Conservation (phyloP, 495 filamentous ascomycete genomes). For the Aspergillus indologenus region DNA sequence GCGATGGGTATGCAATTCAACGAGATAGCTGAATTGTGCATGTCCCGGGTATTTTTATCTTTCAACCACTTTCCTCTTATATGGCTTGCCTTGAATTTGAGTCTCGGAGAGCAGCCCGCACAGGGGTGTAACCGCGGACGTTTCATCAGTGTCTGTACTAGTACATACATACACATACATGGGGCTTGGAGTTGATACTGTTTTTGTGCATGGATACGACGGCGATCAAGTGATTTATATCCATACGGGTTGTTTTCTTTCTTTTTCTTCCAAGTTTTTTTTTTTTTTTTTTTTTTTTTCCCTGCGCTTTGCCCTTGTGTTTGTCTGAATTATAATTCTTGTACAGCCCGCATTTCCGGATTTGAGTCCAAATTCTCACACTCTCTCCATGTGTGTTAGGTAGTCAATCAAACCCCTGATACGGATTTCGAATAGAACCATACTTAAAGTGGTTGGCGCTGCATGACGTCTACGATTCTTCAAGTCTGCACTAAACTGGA, state of each 20-base stretch:
- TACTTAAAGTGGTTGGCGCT: background rate
- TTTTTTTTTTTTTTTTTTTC: constrained; percentile 14
- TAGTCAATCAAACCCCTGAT: background rate
- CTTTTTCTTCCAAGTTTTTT: constrained; percentile 12
- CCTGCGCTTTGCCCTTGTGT: constrained; percentile 3
- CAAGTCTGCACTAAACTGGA: constrained; percentile 8
- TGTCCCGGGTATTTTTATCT: background rate
- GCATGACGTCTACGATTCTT: constrained; percentile 10
- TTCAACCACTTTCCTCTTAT: background rate
- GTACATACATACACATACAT: constrained; percentile 18
- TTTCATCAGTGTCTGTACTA: constrained; percentile 9
- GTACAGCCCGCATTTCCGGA: constrained; percentile 10
- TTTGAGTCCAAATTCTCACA: constrained; percentile 4
- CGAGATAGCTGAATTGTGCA: constrained; percentile 16
- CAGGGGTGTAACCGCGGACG: background rate
- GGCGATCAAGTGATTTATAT: background rate
- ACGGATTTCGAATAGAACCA: background rate
- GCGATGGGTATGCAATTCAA: constrained; percentile 57
- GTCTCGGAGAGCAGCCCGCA: background rate
- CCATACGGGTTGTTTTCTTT: constrained; percentile 8
- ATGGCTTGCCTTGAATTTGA: background rate
- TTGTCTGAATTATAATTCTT: constrained; percentile 9
- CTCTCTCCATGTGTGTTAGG: constrained; percentile 3
- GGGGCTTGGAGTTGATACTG: constrained; percentile 17
- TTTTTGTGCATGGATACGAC: constrained; percentile 14